A percentile compares a stretch with the other conserved stretches of the same genome.
Evolutionary conservation across 257 asterid species (phyloP).

Genomic region (Solanum phureja): DNA sequence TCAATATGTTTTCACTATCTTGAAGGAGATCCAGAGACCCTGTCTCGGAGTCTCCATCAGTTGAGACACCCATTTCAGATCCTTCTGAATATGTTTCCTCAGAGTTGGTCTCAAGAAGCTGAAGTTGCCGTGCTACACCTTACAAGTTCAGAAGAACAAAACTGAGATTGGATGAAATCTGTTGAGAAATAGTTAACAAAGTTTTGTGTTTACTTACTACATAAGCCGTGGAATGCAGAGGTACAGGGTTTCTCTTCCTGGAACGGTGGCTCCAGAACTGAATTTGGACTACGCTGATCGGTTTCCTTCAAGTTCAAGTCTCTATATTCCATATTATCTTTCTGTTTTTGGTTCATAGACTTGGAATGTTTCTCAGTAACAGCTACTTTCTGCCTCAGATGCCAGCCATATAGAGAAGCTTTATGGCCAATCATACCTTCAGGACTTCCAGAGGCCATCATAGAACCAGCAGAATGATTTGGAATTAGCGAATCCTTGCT

Average conservation of each 20-base stretch:
- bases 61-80: conserved; percentile 48
- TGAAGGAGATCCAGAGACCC: conserved; percentile 11
- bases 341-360: not conserved
- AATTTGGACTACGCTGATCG: conserved; percentile 50
- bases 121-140: conserved; percentile 44
- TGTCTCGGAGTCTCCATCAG: conserved; percentile 39
- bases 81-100: conserved; percentile 53
- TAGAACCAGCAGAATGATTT: not conserved
- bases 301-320: conserved; percentile 25
- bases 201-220: conserved; percentile 9
- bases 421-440: conserved; percentile 1
- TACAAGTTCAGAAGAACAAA: conserved; percentile 1
- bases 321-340: conserved; percentile 10
- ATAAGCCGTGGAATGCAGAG: conserved; percentile 18
- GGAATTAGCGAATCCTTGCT: not conserved
- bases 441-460: not conserved
- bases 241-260: conserved; percentile 9
- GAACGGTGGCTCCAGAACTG: conserved; percentile 43
- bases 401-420: conserved; percentile 8
- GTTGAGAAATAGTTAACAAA: not conserved
- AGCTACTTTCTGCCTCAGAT: conserved; percentile 4
- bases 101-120: conserved; percentile 27
- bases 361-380: not conserved
- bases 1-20: conserved; percentile 18
- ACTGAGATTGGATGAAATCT: not conserved